Conservation (phyloP, 352 stramenopile species). For the Phytophthora kernoviae region DNA sequence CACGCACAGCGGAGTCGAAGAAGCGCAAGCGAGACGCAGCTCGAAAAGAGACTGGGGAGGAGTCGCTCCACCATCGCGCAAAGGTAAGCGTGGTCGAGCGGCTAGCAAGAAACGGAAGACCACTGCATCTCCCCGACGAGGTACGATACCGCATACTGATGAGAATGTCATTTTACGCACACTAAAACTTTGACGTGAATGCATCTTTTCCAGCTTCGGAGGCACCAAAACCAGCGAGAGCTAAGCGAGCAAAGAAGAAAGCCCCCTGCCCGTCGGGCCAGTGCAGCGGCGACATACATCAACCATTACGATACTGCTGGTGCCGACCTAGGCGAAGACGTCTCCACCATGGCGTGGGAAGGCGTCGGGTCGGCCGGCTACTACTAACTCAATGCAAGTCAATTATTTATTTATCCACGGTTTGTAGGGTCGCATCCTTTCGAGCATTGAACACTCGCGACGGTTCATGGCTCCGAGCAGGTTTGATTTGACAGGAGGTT, state of each 20-base stretch:
- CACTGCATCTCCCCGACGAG: conserved; percentile 27
- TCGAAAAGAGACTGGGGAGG: conserved; percentile 11
- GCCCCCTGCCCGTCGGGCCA: conserved; percentile 35
- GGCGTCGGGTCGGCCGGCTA: conserved; percentile 70
- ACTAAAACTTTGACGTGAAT: conserved; percentile 1
- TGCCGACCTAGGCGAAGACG: conserved; percentile 54
- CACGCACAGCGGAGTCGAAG: conserved; percentile 46
- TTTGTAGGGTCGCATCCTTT: conserved; percentile 26
- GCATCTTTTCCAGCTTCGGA: conserved; percentile 14
- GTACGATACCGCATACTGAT: conserved; percentile 12
- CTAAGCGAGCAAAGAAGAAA: conserved; percentile 35
- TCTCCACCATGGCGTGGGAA: conserved; percentile 78
- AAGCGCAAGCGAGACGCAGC: conserved; percentile 48
- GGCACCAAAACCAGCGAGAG: conserved; percentile 21
- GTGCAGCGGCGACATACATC: conserved; percentile 31
- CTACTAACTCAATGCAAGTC: conserved; percentile 39
- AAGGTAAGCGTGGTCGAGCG: conserved; percentile 22
- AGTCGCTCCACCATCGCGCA: background rate
- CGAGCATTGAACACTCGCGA: conserved; percentile 17
- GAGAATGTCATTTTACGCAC: conserved; percentile 1
- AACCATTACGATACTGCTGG: conserved; percentile 62
- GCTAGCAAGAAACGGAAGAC: conserved; percentile 34
- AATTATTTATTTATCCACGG: conserved; percentile 21
- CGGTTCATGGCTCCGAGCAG: conserved; percentile 20
- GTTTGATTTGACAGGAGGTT: conserved; percentile 1